Conservation (phyloP, 371 early-diverging fungal species). For the Mortierella sp. region DNA sequence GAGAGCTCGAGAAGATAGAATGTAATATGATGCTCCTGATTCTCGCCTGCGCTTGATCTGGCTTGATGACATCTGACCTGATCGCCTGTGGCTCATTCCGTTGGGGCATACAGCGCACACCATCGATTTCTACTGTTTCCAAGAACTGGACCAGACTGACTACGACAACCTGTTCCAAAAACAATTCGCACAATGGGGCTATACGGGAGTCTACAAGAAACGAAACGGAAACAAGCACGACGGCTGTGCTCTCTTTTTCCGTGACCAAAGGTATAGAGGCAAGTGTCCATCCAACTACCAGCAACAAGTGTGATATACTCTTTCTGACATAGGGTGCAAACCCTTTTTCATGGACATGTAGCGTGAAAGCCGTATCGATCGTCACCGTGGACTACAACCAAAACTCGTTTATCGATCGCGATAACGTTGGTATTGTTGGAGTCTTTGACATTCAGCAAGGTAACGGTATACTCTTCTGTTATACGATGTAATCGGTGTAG, state of each 20-base stretch:
- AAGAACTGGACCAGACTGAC: slow-evolving; percentile 32
- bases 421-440: slow-evolving; percentile 48
- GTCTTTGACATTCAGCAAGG: slow-evolving; percentile 31
- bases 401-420: slow-evolving; percentile 16
- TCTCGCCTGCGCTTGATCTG: background rate
- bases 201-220: slow-evolving; percentile 23
- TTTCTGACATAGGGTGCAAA: too few species aligned
- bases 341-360: background rate
- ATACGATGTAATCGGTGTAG: background rate
- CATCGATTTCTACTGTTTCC: slow-evolving; percentile 39
- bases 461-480: background rate
- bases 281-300: too few species aligned
- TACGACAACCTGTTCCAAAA: slow-evolving; percentile 12
- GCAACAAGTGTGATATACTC: too few species aligned
- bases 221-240: slow-evolving; percentile 32
- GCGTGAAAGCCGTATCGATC: slow-evolving; percentile 18
- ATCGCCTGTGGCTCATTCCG: background rate
- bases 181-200: slow-evolving; percentile 17
- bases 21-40: background rate
- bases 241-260: slow-evolving; percentile 46
- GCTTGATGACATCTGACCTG: background rate
- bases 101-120: slow-evolving; percentile 9
- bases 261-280: slow-evolving; percentile 14
- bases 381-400: slow-evolving; percentile 17
- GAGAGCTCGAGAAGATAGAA: slow-evolving; percentile 21